phyloP scores from a whole-genome alignment of 2,329 filamentous ascomycete genomes.

The Tolypocladium ovalisporum region DNA sequence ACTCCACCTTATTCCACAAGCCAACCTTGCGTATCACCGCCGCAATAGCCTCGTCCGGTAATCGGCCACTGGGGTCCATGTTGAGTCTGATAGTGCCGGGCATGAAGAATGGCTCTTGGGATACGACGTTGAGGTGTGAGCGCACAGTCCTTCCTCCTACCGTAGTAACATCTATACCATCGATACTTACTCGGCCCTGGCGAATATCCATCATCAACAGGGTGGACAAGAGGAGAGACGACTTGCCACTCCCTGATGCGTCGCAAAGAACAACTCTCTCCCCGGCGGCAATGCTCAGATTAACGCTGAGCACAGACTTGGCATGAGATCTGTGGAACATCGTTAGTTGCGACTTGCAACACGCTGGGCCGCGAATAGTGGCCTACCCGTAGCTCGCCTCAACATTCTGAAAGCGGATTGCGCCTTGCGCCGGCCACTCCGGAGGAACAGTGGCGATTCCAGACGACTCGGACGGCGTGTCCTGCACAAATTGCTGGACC shows the following conservation, averaged over 20 bases:
- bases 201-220: constrained; percentile 34
- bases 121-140: constrained; percentile 27
- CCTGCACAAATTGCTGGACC: constrained; percentile 20
- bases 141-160: constrained; percentile 12
- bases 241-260: constrained; percentile 25
- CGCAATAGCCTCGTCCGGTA: constrained; percentile 28
- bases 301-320: constrained; percentile 15
- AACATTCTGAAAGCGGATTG: constrained; percentile 14
- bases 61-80: constrained; percentile 28
- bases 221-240: constrained; percentile 28
- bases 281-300: constrained; percentile 17
- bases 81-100: constrained; percentile 37
- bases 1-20: constrained; percentile 27
- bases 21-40: constrained; percentile 31
- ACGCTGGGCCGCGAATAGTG: neutral
- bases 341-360: neutral
- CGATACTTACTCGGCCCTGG: constrained; percentile 29
- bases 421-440: constrained; percentile 19
- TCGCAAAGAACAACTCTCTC: constrained; percentile 33
- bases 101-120: constrained; percentile 41
- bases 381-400: constrained; percentile 14
- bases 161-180: constrained; percentile 24
- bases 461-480: constrained; percentile 8
- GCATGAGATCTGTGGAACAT: neutral
- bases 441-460: constrained; percentile 2